Percentiles rank a stretch among this genome's conserved stretches.
These are phyloP conservation scores for Mortierella sp. DNA, from an alignment of 371 early-diverging fungal genomes.

Conservation along the genomic window DNA sequence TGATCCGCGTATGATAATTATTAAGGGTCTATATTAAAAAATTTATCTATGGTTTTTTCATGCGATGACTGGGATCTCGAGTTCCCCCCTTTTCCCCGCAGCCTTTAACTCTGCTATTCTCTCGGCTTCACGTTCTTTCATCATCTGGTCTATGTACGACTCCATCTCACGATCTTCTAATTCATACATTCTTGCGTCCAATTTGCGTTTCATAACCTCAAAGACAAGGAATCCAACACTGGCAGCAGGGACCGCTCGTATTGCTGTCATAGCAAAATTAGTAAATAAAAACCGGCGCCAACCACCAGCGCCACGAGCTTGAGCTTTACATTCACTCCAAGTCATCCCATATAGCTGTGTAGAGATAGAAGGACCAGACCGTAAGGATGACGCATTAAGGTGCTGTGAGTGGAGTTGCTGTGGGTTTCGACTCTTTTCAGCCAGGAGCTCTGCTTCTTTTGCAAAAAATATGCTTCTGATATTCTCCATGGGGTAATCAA, in stretches of 20 bases:
- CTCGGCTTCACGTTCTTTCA: constrained; percentile 40
- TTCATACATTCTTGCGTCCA: constrained; percentile 59
- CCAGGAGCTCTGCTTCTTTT: constrained; percentile 73
- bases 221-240: constrained; percentile 80
- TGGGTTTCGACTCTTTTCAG: constrained; percentile 55
- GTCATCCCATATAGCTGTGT: constrained; percentile 65
- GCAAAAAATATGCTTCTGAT: constrained; percentile 78
- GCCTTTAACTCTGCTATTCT: constrained; percentile 18
- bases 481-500: constrained; percentile 81
- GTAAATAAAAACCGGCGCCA: constrained; percentile 73
- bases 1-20: too few relatives aligned
- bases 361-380: constrained; percentile 52
- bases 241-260: constrained; percentile 79
- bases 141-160: constrained; percentile 39
- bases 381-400: constrained; percentile 50
- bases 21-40: not conserved
- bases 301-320: constrained; percentile 61
- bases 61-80: not conserved
- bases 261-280: constrained; percentile 73
- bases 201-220: constrained; percentile 76
- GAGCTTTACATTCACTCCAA: constrained; percentile 64
- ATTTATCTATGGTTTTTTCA: not conserved
- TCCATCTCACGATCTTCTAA: constrained; percentile 47
- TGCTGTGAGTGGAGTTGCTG: constrained; percentile 33
- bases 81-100: not conserved